Evolutionary conservation across 129 eudicot species (phyloP).

Genomic region (Ambrosia trifida): DNA sequence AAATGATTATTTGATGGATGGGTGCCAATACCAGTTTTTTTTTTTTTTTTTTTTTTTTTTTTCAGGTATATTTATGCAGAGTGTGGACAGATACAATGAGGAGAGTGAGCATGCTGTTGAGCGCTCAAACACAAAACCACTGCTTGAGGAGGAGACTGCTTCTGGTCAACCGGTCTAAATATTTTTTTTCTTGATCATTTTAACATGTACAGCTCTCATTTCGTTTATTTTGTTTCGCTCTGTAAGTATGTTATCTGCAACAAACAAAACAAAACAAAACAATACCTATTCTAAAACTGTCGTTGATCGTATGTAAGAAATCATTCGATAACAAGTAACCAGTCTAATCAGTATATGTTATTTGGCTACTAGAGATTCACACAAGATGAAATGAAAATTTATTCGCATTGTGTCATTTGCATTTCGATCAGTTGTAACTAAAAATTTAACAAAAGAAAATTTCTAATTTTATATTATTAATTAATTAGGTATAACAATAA

Average conservation of each 20-base stretch:
- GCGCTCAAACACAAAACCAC: conserved; percentile 47
- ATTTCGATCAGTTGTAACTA: no score
- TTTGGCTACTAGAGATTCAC: not conserved
- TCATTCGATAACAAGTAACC: no score
- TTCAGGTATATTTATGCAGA: conserved; percentile 76
- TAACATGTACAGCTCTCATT: conserved; percentile 29
- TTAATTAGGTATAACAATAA: no score
- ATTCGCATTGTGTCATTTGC: not conserved
- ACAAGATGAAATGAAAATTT: no score
- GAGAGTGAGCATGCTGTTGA: conserved; percentile 51
- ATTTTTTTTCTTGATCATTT: not conserved
- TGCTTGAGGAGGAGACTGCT: conserved; percentile 47
- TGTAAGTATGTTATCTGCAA: conserved; percentile 24
- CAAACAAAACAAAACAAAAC: not conserved
- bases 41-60: not conserved
- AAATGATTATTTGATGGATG: no score
- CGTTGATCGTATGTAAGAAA: not conserved
- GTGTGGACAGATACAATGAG: conserved; percentile 73
- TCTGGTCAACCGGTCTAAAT: conserved; percentile 15
- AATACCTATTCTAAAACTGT: not conserved
- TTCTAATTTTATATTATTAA: no score
- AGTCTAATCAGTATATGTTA: not conserved
- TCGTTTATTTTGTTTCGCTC: not conserved
- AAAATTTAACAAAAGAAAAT: no score
- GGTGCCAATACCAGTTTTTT: no score